Percentiles rank a stretch among this genome's conserved stretches.
Evolutionary conservation across 2,329 filamentous ascomycete species (phyloP).

Genomic region (Didymella pomorum): DNA sequence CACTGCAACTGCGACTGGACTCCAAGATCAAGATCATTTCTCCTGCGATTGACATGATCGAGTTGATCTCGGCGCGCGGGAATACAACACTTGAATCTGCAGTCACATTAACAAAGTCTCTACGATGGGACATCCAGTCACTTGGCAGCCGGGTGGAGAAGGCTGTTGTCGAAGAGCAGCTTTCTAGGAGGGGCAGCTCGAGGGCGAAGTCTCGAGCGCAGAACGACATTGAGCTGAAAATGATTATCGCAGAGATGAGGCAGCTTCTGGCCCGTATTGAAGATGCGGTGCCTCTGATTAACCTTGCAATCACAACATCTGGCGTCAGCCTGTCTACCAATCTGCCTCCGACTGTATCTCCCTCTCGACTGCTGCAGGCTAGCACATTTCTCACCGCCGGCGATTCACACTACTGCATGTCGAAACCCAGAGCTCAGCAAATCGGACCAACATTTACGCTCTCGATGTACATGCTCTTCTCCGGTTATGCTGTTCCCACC

Average conservation of each 20-base stretch:
- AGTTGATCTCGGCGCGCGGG: conserved; percentile 81
- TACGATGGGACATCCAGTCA: conserved; percentile 82
- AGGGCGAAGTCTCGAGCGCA: conserved; percentile 61
- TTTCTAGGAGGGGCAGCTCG: conserved; percentile 54
- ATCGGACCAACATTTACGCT: conserved; percentile 87
- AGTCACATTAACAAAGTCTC: conserved; percentile 78
- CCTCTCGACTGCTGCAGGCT: conserved; percentile 88
- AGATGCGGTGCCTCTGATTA: conserved; percentile 88
- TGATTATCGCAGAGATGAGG: conserved; percentile 78
- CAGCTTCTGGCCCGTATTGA: conserved; percentile 80
- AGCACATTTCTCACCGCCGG: conserved; percentile 89
- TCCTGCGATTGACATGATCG: conserved; percentile 89
- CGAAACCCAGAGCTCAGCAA: conserved; percentile 72
- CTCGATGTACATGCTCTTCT: conserved; percentile 94
- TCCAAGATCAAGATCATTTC: conserved; percentile 92
- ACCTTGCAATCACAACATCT: conserved; percentile 91
- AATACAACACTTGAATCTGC: conserved; percentile 86
- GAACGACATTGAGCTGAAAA: conserved; percentile 70
- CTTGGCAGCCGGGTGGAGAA: conserved; percentile 78
- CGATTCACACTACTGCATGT: conserved; percentile 79
- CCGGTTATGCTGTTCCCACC: conserved; percentile 71
- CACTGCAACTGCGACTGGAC: conserved; percentile 77
- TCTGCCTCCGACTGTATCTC: conserved; percentile 83
- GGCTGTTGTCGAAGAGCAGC: conserved; percentile 71
- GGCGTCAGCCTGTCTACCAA: conserved; percentile 85